Percentiles rank a stretch among this genome's conserved stretches.
These are phyloP conservation scores for Cadophora malorum DNA, from an alignment of 2,329 filamentous ascomycete genomes.

Conservation along the genomic window DNA sequence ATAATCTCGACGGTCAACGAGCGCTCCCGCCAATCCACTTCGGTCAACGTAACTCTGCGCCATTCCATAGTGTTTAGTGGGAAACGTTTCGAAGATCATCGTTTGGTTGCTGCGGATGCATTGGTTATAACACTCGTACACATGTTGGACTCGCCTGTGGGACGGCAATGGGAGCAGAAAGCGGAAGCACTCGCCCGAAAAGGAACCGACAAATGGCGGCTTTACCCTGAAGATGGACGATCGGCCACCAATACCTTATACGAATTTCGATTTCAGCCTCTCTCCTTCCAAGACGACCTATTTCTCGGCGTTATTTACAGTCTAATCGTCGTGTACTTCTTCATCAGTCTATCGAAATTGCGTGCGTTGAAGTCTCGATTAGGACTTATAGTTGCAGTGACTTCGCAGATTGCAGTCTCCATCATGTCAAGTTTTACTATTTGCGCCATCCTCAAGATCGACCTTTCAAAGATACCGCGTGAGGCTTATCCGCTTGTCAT, in stretches of 20 bases:
- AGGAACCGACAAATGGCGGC: constrained; percentile 61
- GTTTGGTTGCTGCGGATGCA: constrained; percentile 74
- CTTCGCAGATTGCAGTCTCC: constrained; percentile 73
- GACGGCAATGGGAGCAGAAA: constrained; percentile 68
- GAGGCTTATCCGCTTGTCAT: constrained; percentile 80
- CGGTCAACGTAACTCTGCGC: constrained; percentile 75
- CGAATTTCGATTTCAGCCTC: constrained; percentile 79
- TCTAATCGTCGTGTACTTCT: constrained; percentile 68
- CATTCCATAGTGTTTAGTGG: constrained; percentile 84
- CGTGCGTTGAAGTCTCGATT: constrained; percentile 77
- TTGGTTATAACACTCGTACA: constrained; percentile 80
- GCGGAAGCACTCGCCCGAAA: constrained; percentile 59
- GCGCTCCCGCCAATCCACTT: constrained; percentile 65
- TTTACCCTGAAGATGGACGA: constrained; percentile 66
- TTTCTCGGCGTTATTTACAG: constrained; percentile 70
- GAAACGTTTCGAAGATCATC: constrained; percentile 74
- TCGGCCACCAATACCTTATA: constrained; percentile 67
- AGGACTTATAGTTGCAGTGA: constrained; percentile 73
- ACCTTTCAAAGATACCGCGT: constrained; percentile 75
- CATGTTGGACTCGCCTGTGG: constrained; percentile 67
- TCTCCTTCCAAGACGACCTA: constrained; percentile 70
- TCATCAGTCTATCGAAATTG: constrained; percentile 70
- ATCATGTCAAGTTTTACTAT: constrained; percentile 82
- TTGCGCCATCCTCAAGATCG: constrained; percentile 76
- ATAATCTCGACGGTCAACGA: constrained; percentile 74